These are phyloP conservation scores for Aaosphaeria pasadenensis DNA, from an alignment of 2,329 filamentous ascomycete genomes.

Conservation along the genomic window DNA sequence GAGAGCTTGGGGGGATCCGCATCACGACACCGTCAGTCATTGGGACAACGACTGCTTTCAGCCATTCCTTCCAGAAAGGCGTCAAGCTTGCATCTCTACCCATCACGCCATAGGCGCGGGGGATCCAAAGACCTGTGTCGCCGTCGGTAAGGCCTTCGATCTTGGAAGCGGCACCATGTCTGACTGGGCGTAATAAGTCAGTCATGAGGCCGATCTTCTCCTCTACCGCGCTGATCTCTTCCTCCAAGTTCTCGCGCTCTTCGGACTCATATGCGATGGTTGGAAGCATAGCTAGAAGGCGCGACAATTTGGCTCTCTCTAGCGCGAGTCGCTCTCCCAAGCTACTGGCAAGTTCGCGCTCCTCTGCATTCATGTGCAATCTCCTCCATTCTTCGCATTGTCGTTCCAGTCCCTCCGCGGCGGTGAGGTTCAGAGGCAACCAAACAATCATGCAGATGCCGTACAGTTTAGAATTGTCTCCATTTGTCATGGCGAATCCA, in stretches of 20 bases:
- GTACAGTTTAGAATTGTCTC: constrained; percentile 87
- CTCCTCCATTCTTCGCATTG: constrained; percentile 52
- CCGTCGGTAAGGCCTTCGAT: constrained; percentile 95
- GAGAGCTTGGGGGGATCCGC: constrained; percentile 82
- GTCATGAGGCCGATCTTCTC: constrained; percentile 98
- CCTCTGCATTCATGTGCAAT: constrained; percentile 80
- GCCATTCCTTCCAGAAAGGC: constrained; percentile 98
- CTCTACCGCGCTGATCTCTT: constrained; percentile 91
- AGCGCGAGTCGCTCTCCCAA: constrained; percentile 81
- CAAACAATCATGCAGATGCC: constrained; percentile 90
- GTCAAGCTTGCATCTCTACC: constrained; percentile 81
- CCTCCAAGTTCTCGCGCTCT: constrained; percentile 80
- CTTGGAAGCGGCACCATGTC: constrained; percentile 92
- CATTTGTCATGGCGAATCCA: constrained; percentile 95
- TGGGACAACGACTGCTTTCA: constrained; percentile 87
- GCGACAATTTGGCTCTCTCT: constrained; percentile 86
- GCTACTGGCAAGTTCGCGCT: constrained; percentile 87
- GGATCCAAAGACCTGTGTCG: constrained; percentile 94
- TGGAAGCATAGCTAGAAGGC: constrained; percentile 79
- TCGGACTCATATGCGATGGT: constrained; percentile 75
- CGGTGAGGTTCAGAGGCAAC: constrained; percentile 78
- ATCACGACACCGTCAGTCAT: constrained; percentile 88
- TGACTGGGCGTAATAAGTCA: constrained; percentile 85
- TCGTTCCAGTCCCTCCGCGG: constrained; percentile 79
- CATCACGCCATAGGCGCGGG: constrained; percentile 87